Evolutionary conservation across 495 filamentous ascomycete genomes (phyloP).

Genomic region (Daldinia childiae): DNA sequence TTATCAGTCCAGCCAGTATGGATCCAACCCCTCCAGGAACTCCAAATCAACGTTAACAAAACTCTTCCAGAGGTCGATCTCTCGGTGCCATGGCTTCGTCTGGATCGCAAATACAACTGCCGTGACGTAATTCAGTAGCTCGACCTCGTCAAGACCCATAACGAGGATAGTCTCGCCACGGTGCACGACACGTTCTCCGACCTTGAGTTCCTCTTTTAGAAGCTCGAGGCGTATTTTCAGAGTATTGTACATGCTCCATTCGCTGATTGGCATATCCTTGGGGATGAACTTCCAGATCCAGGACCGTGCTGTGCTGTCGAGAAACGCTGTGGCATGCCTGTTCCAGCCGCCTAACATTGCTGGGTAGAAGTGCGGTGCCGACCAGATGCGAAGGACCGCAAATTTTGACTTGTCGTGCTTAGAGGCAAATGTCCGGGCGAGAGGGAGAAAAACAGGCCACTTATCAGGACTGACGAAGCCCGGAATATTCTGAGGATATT

Average conservation of each 20-base stretch:
- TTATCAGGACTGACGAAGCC: constrained; percentile 42
- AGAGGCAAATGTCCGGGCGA: constrained; percentile 45
- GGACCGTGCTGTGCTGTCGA: constrained; percentile 50
- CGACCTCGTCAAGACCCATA: constrained; percentile 56
- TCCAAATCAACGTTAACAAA: constrained; percentile 60
- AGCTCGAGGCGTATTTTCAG: constrained; percentile 45
- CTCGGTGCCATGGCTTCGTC: constrained; percentile 61
- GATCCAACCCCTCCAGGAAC: constrained; percentile 55
- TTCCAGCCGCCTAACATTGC: constrained; percentile 54
- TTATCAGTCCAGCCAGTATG: constrained; percentile 52
- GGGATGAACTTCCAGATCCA: constrained; percentile 63
- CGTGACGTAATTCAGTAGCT: constrained; percentile 51
- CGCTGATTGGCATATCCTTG: constrained; percentile 59
- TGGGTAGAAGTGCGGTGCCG: constrained; percentile 61
- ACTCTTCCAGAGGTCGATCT: constrained; percentile 64
- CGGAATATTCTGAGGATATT: constrained; percentile 25
- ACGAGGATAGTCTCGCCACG: constrained; percentile 56
- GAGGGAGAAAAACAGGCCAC: constrained; percentile 45
- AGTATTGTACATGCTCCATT: constrained; percentile 56
- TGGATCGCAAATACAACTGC: constrained; percentile 58
- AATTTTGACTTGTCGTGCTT: constrained; percentile 47
- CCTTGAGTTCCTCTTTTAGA: constrained; percentile 37
- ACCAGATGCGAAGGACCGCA: constrained; percentile 59
- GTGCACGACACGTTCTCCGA: constrained; percentile 52
- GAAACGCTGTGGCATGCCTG: constrained; percentile 47